Conservation (phyloP, 192 early-diverging fungal species). For the Rhizophagus prolifer region DNA sequence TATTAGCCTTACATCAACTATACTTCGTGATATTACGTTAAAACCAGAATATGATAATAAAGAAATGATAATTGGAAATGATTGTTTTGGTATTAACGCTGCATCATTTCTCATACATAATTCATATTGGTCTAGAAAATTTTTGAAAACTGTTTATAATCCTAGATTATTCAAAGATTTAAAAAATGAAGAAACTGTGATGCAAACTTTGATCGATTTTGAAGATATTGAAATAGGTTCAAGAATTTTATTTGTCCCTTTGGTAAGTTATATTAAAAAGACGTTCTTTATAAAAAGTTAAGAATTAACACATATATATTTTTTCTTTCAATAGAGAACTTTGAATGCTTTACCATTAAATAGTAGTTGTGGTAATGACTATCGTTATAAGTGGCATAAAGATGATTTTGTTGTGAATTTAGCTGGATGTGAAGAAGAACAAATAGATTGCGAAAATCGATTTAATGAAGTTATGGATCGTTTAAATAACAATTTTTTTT, state of each 20-base stretch:
- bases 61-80: conserved; percentile 3
- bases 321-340: not conserved
- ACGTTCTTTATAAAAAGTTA: not conserved
- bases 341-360: conserved; percentile 8
- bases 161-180: not conserved
- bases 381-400: conserved; percentile 1
- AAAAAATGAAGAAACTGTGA: not conserved
- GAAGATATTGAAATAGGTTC: not conserved
- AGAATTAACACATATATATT: not conserved
- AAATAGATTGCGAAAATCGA: not conserved
- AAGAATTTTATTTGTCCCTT: not conserved
- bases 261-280: not conserved
- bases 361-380: not conserved
- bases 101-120: conserved; percentile 13
- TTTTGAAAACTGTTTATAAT: not conserved
- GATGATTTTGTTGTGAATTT: conserved; percentile 19
- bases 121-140: conserved; percentile 5
- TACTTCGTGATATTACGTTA: not conserved
- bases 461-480: not conserved
- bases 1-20: not conserved
- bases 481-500: not conserved
- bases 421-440: not conserved
- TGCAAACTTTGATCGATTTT: conserved; percentile 2
- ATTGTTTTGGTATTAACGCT: not conserved
- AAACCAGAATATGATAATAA: not conserved